Conservation (phyloP, 768 basidiomycete genomes). For the Lactarius pseudohatsudake region DNA sequence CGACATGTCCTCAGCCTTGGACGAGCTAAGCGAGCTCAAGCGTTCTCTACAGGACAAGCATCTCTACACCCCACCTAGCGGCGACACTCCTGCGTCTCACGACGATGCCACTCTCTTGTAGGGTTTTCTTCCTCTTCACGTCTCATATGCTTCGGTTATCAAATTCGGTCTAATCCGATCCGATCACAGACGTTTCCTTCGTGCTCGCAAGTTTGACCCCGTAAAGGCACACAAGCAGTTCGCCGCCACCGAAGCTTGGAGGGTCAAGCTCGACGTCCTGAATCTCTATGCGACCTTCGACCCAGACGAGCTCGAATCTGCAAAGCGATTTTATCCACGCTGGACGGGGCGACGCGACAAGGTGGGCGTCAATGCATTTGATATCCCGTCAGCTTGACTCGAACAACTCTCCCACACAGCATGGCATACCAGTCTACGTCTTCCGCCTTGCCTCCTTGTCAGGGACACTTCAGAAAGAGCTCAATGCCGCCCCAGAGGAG, state of each 20-base stretch:
- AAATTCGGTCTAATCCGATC: background rate
- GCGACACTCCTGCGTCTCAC: constrained; percentile 44
- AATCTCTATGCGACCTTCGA: constrained; percentile 62
- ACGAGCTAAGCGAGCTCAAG: constrained; percentile 1
- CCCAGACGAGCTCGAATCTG: constrained; percentile 55
- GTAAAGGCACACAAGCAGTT: constrained; percentile 70
- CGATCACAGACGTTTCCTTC: constrained; percentile 66
- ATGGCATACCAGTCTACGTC: constrained; percentile 74
- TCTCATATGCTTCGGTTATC: background rate
- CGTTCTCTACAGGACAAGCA: background rate
- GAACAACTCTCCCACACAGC: constrained; percentile 38
- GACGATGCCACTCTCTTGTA: constrained; percentile 70
- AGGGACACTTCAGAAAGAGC: constrained; percentile 53
- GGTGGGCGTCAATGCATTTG: constrained; percentile 38
- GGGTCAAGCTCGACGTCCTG: constrained; percentile 58
- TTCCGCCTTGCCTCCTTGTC: constrained; percentile 66
- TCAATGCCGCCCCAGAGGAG: constrained; percentile 52
- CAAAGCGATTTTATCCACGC: constrained; percentile 69
- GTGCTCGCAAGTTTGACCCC: constrained; percentile 71
- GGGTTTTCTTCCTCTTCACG: constrained; percentile 30
- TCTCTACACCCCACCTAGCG: constrained; percentile 31
- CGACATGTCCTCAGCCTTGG: constrained; percentile 1
- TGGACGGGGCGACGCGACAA: constrained; percentile 82
- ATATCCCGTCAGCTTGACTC: constrained; percentile 6
- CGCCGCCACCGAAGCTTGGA: constrained; percentile 64